Conservation (phyloP, 2,329 filamentous ascomycete species). For the Bimuria novae-zelandiae region DNA sequence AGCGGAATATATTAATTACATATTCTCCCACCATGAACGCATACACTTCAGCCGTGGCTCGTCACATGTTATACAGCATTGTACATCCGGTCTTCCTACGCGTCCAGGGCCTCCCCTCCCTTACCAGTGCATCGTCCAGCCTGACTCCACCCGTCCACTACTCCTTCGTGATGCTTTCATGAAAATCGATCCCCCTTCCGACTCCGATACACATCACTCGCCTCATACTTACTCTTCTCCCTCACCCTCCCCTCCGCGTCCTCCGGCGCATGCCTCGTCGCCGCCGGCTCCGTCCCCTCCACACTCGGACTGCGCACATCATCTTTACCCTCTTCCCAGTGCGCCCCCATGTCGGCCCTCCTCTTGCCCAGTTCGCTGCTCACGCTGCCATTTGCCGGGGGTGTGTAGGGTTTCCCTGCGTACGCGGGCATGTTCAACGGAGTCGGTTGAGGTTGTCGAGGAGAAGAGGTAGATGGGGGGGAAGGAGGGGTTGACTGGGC, state of each 20-base stretch:
- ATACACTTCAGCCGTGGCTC: neutral
- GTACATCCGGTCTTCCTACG: slow-evolving; percentile 7
- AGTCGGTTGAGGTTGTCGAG: slow-evolving; percentile 19
- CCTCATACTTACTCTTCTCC: slow-evolving; percentile 92
- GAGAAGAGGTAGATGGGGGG: too few relatives aligned
- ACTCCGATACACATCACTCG: slow-evolving; percentile 72
- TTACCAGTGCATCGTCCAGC: too few relatives aligned
- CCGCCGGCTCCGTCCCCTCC: slow-evolving; percentile 82
- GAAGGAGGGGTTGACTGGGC: slow-evolving; percentile 11
- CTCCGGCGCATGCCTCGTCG: slow-evolving; percentile 78
- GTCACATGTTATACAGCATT: slow-evolving; percentile 16
- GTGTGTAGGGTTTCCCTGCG: slow-evolving; percentile 8
- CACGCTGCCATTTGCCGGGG: slow-evolving; percentile 16
- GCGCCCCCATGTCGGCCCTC: slow-evolving; percentile 14
- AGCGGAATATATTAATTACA: slow-evolving; percentile 15
- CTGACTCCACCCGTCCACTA: too few relatives aligned
- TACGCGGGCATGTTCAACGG: slow-evolving; percentile 3
- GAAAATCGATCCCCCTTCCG: slow-evolving; percentile 84
- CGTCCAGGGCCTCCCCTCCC: neutral
- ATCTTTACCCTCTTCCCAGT: slow-evolving; percentile 17
- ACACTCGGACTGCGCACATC: slow-evolving; percentile 64
- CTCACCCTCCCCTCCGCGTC: slow-evolving; percentile 68
- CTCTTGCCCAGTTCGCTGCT: slow-evolving; percentile 14
- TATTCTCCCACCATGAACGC: too few relatives aligned
- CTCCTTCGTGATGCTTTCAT: slow-evolving; percentile 17